phyloP scores from a whole-genome alignment of 768 basidiomycete species.

The Mrakia frigida region DNA sequence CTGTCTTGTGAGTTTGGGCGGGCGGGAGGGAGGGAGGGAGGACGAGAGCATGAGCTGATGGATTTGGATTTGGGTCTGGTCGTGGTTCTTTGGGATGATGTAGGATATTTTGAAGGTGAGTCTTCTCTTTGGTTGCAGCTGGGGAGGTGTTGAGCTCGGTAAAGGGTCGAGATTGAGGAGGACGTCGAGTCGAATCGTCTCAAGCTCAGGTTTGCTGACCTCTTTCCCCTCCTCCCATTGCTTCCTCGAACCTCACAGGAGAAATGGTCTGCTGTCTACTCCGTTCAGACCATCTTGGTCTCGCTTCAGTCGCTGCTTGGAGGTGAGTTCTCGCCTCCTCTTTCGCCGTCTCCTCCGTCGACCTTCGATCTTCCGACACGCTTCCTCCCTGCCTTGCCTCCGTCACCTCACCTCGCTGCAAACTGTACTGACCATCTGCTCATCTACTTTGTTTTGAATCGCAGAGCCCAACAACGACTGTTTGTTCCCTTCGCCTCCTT shows the following conservation, averaged over 20 bases:
- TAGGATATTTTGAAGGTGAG: slow-evolving; percentile 71
- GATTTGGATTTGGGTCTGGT: background rate
- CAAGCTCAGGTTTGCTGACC: too few relatives aligned
- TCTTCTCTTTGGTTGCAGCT: too few relatives aligned
- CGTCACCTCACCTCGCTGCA: too few relatives aligned
- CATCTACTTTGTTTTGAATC: background rate
- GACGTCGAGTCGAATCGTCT: too few relatives aligned
- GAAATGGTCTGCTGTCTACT: slow-evolving; percentile 72
- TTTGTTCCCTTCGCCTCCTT: background rate
- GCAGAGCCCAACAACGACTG: slow-evolving; percentile 85
- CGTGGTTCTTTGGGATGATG: too few relatives aligned
- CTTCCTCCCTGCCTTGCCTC: background rate
- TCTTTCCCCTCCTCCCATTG: background rate
- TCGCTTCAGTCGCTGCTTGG: slow-evolving; percentile 83
- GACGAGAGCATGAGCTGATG: background rate
- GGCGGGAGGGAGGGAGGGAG: too few relatives aligned
- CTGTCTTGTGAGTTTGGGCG: slow-evolving; percentile 51
- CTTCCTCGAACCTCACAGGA: background rate
- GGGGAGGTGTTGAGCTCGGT: too few relatives aligned
- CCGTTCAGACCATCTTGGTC: slow-evolving; percentile 80
- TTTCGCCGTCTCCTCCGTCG: background rate
- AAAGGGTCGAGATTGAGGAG: background rate
- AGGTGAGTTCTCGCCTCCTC: slow-evolving; percentile 54
- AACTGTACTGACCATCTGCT: background rate
- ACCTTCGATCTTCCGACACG: background rate